Conservation (phyloP, 768 basidiomycete species). For the Leccinum sublutescens region DNA sequence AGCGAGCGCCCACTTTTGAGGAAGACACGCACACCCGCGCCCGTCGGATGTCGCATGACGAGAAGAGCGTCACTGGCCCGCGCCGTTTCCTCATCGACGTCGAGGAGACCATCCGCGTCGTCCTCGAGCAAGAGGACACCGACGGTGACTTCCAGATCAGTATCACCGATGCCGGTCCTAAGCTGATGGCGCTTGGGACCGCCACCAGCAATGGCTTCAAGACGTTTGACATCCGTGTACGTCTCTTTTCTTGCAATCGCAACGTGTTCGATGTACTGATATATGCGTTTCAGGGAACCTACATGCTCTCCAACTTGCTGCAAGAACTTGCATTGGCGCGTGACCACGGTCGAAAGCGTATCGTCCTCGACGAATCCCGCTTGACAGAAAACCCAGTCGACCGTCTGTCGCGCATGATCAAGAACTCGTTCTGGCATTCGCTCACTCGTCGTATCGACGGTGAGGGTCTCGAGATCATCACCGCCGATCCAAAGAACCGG, state of each 20-base stretch:
- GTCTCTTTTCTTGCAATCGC: slow-evolving; percentile 17
- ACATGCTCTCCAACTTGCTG: slow-evolving; percentile 98
- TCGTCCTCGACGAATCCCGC: slow-evolving; percentile 98
- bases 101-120: slow-evolving; percentile 94
- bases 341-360: slow-evolving; percentile 92
- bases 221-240: slow-evolving; percentile 90
- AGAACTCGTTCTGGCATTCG: slow-evolving; percentile 97
- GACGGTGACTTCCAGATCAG: slow-evolving; percentile 97
- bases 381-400: slow-evolving; percentile 97
- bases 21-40: slow-evolving; percentile 72
- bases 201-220: slow-evolving; percentile 98
- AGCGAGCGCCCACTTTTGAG: slow-evolving; percentile 67
- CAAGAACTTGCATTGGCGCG: slow-evolving; percentile 97
- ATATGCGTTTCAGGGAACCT: slow-evolving; percentile 70
- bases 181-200: slow-evolving; percentile 93
- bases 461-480: slow-evolving; percentile 95
- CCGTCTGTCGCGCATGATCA: slow-evolving; percentile 95
- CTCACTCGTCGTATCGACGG: slow-evolving; percentile 96
- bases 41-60: slow-evolving; percentile 89
- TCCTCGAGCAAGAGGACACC: slow-evolving; percentile 97
- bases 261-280: slow-evolving; percentile 8
- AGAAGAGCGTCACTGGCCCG: slow-evolving; percentile 75
- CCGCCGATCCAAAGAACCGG: slow-evolving; percentile 97
- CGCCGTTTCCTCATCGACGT: slow-evolving; percentile 95
- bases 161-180: slow-evolving; percentile 94